Evolutionary conservation across 805 yeast species (phyloP), one percentile per base, ranked within the genome.

Genomic region (Schwanniomyces occidentalis): DNA sequence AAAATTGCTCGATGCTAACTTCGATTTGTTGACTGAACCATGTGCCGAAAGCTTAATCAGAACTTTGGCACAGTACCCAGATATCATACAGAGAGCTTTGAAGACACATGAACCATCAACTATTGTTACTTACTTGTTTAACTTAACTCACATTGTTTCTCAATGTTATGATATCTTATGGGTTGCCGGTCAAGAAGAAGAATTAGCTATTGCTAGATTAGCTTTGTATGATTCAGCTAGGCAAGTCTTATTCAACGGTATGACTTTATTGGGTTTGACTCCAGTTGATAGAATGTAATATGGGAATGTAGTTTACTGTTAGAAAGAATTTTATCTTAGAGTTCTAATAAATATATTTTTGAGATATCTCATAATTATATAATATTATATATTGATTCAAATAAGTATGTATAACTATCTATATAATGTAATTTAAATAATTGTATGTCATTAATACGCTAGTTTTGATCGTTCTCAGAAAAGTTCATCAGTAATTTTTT

Each of bases 211-310:
- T 38, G 96, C 98, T 19, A 85, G 98, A 67, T 73, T 91, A 63
- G 96, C 98, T 3, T 75, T 93, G 46, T 93, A 90, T 63, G 73
- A 83, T 34, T 73, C 96, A 45, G 96, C 96, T 34, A 81, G 90
- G 66, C 95, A 85, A 67, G 95, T 88, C 8, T 72, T 93, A 49
- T 72, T 72, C 66, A 90, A 89, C 56, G 99, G 97, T 71, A 81
- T 93, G 89, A 70, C 71, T 29, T 69, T 93, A 55, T 71, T 93
- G 54, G 96, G 97, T 38, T 75, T 93, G 58, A 89, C 97, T 28
- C 98, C 99, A n/a, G 98, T 93, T 43, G 96, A 91, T 53, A 83
- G 98, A 78, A 91, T 91, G 98, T 91, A 73, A 66, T 17, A n/a
- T n/a, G n/a, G n/a, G n/a, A n/a, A n/a, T n/a, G n/a, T n/a, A n/a